phyloP scores from a whole-genome alignment of 441 rosid genomes.

The Gossypium lobatum region DNA sequence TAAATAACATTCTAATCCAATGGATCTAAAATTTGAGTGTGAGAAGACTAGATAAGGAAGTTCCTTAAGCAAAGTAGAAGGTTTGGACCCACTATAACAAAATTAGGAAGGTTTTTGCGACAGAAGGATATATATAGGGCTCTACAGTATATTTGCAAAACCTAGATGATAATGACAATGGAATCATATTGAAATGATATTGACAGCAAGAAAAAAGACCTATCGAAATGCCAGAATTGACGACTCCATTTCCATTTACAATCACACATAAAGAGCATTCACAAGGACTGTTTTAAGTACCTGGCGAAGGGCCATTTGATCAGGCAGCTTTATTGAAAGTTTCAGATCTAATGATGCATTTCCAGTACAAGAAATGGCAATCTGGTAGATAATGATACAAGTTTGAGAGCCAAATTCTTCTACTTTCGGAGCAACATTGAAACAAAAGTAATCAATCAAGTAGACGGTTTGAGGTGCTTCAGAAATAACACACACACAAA shows the following conservation, averaged over 20 bases:
- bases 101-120: slow-evolving; percentile 6
- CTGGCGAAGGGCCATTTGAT: background rate
- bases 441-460: background rate
- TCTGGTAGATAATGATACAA: too few species aligned
- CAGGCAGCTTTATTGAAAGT: background rate
- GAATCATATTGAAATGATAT: background rate
- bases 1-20: too few species aligned
- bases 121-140: too few species aligned
- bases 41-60: slow-evolving; percentile 23
- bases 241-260: background rate
- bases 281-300: background rate
- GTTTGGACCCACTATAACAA: slow-evolving; percentile 24
- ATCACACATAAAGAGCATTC: background rate
- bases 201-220: background rate
- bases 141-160: background rate
- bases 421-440: background rate
- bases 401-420: background rate
- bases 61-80: slow-evolving; percentile 10
- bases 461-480: background rate
- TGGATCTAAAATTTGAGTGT: background rate
- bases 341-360: background rate
- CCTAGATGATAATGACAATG: background rate
- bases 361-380: background rate
- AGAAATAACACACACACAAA: background rate
- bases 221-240: background rate